Evolutionary conservation across 805 yeast genomes (phyloP).

Genomic region (Suhomyces sp.): DNA sequence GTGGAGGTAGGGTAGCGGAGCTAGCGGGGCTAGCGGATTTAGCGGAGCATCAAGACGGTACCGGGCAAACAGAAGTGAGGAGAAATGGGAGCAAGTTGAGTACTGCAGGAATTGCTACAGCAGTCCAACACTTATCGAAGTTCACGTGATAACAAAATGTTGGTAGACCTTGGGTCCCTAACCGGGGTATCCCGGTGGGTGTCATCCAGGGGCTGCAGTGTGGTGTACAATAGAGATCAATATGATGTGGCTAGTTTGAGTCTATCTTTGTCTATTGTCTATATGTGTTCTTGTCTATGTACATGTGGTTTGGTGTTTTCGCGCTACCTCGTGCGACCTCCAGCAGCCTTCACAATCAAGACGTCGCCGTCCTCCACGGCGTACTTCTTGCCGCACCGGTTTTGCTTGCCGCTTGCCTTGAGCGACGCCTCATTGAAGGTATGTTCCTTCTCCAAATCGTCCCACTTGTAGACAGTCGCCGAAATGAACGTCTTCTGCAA

Average conservation of each 20-base stretch:
- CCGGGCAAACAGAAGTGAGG: no score
- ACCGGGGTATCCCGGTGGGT: neutral
- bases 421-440: slow-evolving; percentile 52
- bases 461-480: slow-evolving; percentile 70
- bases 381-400: slow-evolving; percentile 74
- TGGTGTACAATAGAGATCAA: neutral
- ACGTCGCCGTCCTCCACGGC: slow-evolving; percentile 83
- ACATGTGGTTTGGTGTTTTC: neutral
- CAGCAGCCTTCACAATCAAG: slow-evolving; percentile 67
- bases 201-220: neutral
- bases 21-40: no score
- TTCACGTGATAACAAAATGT: neutral
- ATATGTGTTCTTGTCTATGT: neutral
- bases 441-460: slow-evolving; percentile 45
- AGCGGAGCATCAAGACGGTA: neutral
- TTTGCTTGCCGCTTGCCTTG: slow-evolving; percentile 56
- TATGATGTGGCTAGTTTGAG: neutral
- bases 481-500: slow-evolving; percentile 75
- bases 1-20: neutral
- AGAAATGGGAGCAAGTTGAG: neutral
- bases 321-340: slow-evolving; percentile 44
- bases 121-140: neutral
- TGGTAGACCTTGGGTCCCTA: neutral
- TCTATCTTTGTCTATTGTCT: neutral
- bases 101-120: neutral